Conservation (phyloP, 768 basidiomycete genomes). For the Macrolepiota dolichaula region DNA sequence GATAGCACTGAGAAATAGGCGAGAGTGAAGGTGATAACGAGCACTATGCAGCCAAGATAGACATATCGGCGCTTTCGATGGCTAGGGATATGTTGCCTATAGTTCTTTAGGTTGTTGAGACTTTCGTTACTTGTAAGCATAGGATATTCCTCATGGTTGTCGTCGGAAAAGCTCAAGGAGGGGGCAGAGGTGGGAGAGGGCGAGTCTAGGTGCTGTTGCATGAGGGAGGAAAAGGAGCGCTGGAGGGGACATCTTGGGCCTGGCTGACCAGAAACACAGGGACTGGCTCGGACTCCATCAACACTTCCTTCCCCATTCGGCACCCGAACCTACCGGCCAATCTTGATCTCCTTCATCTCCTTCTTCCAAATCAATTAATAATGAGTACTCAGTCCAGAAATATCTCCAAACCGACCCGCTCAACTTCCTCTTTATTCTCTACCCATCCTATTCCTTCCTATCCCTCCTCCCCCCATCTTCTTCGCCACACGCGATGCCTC, state of each 20-base stretch:
- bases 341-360: not conserved
- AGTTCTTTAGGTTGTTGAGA: not conserved
- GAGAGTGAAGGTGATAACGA: slow-evolving; percentile 2
- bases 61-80: slow-evolving; percentile 4
- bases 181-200: not conserved
- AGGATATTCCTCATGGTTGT: slow-evolving; percentile 3
- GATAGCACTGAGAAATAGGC: slow-evolving; percentile 1
- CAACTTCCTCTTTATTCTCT: not conserved
- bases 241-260: not conserved
- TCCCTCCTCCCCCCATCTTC: slow-evolving; percentile 1
- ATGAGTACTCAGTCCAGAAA: not conserved
- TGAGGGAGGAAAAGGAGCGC: not conserved
- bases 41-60: slow-evolving; percentile 1
- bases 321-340: not conserved
- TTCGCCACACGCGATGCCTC: slow-evolving; percentile 22
- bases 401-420: slow-evolving; percentile 4
- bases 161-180: not conserved
- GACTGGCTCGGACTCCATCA: not conserved
- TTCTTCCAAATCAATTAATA: not conserved
- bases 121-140: slow-evolving; percentile 5
- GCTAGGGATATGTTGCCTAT: not conserved
- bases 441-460: not conserved
- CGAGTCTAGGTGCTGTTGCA: not conserved
- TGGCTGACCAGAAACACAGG: not conserved
- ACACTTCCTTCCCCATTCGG: slow-evolving; percentile 7